These are phyloP conservation scores for Metschnikowia continentalis DNA, from an alignment of 805 yeast genomes.

Conservation along the genomic window DNA sequence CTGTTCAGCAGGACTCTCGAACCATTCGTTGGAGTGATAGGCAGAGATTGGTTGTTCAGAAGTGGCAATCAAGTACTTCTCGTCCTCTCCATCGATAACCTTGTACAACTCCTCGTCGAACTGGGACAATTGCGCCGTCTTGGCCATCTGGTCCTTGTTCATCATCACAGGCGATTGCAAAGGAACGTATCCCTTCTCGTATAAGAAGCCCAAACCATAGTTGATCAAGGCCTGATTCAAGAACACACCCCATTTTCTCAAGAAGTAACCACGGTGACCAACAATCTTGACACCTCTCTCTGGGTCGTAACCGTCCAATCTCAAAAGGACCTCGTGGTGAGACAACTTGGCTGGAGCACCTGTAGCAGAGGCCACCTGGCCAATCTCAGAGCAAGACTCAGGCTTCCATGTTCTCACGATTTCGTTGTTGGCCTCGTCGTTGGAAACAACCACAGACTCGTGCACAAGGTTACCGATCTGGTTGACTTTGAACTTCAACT, in stretches of 20 bases:
- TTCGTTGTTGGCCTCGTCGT: slow-evolving; percentile 88
- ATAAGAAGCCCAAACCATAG: slow-evolving; percentile 85
- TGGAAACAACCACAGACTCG: slow-evolving; percentile 80
- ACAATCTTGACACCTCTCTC: slow-evolving; percentile 97
- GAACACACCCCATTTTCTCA: slow-evolving; percentile 93
- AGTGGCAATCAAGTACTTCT: slow-evolving; percentile 95
- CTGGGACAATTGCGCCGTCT: slow-evolving; percentile 96
- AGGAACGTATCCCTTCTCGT: slow-evolving; percentile 75
- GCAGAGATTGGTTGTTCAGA: slow-evolving; percentile 99
- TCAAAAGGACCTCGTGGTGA: slow-evolving; percentile 90
- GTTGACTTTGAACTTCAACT: slow-evolving; percentile 75
- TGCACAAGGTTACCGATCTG: slow-evolving; percentile 93
- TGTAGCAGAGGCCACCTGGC: slow-evolving; percentile 70
- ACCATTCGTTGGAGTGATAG: slow-evolving; percentile 96
- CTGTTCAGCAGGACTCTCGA: slow-evolving; percentile 94
- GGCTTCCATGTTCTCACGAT: slow-evolving; percentile 87
- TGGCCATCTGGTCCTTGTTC: slow-evolving; percentile 99
- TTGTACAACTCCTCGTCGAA: slow-evolving; percentile 98
- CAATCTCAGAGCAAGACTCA: slow-evolving; percentile 55
- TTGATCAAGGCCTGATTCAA: slow-evolving; percentile 96
- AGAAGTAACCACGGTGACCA: slow-evolving; percentile 97
- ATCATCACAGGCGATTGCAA: slow-evolving; percentile 99
- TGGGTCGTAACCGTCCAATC: slow-evolving; percentile 97
- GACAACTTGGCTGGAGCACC: slow-evolving; percentile 75
- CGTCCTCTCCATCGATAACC: slow-evolving; percentile 95